Percentiles rank a stretch among this genome's conserved stretches.
These are phyloP conservation scores for Xylariaceae sp. DNA, from an alignment of 2,329 filamentous ascomycete species.

Conservation along the genomic window DNA sequence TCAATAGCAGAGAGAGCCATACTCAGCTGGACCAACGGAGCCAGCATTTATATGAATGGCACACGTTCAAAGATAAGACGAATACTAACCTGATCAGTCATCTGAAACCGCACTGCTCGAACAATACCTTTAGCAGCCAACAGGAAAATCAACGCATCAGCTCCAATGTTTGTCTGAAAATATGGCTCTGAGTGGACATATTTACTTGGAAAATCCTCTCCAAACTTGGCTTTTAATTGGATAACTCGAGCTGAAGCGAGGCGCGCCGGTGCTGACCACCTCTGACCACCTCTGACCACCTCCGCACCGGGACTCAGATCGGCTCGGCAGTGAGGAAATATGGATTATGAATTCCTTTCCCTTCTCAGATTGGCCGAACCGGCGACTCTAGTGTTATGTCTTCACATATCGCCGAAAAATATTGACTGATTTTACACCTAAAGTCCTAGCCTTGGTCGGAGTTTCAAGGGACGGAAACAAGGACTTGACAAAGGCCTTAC, in stretches of 20 bases:
- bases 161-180: too few species aligned
- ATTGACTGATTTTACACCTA: neutral
- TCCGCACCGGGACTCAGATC: constrained; percentile 29
- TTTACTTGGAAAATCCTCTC: constrained; percentile 1
- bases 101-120: too few species aligned
- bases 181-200: neutral
- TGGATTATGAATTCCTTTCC: neutral
- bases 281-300: too few species aligned
- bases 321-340: constrained; percentile 25
- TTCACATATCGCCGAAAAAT: too few species aligned
- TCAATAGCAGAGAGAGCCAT: too few species aligned
- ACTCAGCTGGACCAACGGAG: too few species aligned
- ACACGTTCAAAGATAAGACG: too few species aligned
- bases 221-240: constrained; percentile 19
- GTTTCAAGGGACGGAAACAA: neutral
- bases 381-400: too few species aligned
- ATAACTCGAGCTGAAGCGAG: constrained; percentile 11
- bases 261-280: constrained; percentile 24
- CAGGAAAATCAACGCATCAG: too few species aligned
- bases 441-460: neutral
- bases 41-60: too few species aligned
- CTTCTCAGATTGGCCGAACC: constrained; percentile 17
- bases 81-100: too few species aligned
- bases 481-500: neutral
- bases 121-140: too few species aligned